Conservation (phyloP, 2,329 filamentous ascomycete genomes). For the Aspergillus fumigatus region DNA sequence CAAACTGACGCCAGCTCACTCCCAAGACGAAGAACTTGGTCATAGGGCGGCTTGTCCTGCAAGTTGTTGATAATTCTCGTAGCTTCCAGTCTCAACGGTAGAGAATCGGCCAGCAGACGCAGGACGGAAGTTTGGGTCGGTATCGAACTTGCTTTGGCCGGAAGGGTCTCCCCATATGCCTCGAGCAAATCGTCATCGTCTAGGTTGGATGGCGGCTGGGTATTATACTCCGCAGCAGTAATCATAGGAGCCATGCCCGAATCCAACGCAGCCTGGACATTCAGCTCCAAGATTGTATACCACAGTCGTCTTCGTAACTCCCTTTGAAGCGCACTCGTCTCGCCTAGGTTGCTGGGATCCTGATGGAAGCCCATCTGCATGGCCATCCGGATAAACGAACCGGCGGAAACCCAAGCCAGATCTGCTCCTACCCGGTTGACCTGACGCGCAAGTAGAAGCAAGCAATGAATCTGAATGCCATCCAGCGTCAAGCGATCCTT, state of each 20-base stretch:
- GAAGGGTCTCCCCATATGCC: too few relatives aligned
- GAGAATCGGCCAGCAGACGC: constrained; percentile 9
- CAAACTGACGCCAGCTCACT: constrained; percentile 11
- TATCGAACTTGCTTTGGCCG: not conserved
- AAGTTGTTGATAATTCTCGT: constrained; percentile 18
- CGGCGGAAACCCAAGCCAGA: constrained; percentile 31
- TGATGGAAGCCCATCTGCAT: constrained; percentile 32
- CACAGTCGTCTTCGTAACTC: constrained; percentile 31
- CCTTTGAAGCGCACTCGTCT: constrained; percentile 12
- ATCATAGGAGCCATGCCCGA: constrained; percentile 27
- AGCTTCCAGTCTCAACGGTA: constrained; percentile 10
- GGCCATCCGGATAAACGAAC: constrained; percentile 23
- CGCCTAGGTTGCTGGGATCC: constrained; percentile 22
- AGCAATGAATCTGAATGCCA: constrained; percentile 16
- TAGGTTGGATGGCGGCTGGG: constrained; percentile 18
- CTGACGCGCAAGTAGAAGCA: constrained; percentile 15
- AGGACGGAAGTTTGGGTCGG: not conserved
- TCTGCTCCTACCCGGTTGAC: constrained; percentile 22
- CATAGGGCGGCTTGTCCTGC: constrained; percentile 16
- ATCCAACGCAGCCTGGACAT: constrained; percentile 28
- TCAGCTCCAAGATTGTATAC: constrained; percentile 34
- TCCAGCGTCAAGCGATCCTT: constrained; percentile 15
- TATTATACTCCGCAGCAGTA: constrained; percentile 29
- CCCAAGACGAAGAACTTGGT: constrained; percentile 16
- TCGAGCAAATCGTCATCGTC: constrained; percentile 12